Base-by-base conservation (phyloP, 495 filamentous ascomycete genomes). In the Xylaria venustula region DNA sequence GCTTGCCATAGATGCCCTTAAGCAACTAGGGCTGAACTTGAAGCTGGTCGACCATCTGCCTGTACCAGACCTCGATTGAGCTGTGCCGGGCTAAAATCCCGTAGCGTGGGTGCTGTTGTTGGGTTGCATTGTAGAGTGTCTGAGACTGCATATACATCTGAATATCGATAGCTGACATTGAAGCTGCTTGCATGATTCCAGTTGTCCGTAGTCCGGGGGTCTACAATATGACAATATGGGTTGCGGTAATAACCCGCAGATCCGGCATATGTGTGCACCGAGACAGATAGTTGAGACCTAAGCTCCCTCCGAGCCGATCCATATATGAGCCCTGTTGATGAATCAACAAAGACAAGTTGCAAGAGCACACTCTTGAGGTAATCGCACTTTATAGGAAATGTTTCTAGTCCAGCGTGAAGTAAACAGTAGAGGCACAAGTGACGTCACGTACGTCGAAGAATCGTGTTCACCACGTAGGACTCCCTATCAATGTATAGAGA, bases 11-110 rank as follows among this genome's bases (percentile, higher is more conserved):
- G 79, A 87, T 63, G 92, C 91, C 4, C 73, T 96, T 71, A 75
- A 86, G 67, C 81, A 83, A 65, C 65, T 91, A 58, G 93, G 93
- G 0, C 72, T 88, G 61, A 88, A 79, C 67, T 83, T 93, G 67
- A 90, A 87, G 80, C 79, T 97, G 66, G 81, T 92, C 20, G 85
- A 95, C 69, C 90, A 91, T 50, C 71, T 97, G 68, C 93, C 92
- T 3, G 83, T 96, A 37, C 90, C 90, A 32, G 78, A 83, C 26
- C 37, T 65, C 20, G 56, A 62, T 22, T 62, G 17, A 45, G 7
- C 22, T 37, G 15, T 11, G 36, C 6, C 8, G 17, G 8, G 5
- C 46, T 44, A 12, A n/a, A 3, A 32, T 32, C n/a, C 15, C 1
- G 3, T 28, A 15, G 23, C 23, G 14, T 15, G 47, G 4, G 3